phyloP scores from a whole-genome alignment of 176 grass and related monocot species.

The Avena eriantha region DNA sequence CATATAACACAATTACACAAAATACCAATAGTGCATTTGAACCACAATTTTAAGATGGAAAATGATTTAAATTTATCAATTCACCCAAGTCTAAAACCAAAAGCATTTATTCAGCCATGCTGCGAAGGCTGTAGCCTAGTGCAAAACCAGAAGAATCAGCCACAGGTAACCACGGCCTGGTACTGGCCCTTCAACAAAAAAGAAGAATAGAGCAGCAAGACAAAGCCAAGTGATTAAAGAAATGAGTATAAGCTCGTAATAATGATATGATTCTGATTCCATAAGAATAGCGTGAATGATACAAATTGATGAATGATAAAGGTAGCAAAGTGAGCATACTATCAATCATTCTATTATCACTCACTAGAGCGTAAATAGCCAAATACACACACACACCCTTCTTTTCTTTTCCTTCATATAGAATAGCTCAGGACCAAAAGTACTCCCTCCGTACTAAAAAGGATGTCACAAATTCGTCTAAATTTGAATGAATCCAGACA shows the following conservation, averaged over 20 bases:
- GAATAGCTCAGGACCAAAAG: neutral
- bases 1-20: neutral
- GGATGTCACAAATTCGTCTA: no score
- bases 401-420: neutral
- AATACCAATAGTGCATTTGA: no score
- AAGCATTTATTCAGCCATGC: neutral
- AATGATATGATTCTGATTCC: neutral
- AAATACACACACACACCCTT: neutral
- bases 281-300: conserved; percentile 12
- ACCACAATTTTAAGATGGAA: neutral
- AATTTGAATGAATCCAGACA: no score
- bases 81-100: neutral
- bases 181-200: neutral
- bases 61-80: neutral
- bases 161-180: neutral
- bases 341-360: neutral
- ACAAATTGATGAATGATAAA: conserved; percentile 6
- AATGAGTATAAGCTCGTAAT: neutral
- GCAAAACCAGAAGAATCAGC: neutral
- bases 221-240: neutral
- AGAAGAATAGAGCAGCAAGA: neutral
- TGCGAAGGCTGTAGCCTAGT: neutral
- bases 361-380: neutral
- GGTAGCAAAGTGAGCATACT: neutral
- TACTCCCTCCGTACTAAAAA: no score